Conservation (phyloP, 352 stramenopile genomes). For the Phytophthora palmivora region DNA sequence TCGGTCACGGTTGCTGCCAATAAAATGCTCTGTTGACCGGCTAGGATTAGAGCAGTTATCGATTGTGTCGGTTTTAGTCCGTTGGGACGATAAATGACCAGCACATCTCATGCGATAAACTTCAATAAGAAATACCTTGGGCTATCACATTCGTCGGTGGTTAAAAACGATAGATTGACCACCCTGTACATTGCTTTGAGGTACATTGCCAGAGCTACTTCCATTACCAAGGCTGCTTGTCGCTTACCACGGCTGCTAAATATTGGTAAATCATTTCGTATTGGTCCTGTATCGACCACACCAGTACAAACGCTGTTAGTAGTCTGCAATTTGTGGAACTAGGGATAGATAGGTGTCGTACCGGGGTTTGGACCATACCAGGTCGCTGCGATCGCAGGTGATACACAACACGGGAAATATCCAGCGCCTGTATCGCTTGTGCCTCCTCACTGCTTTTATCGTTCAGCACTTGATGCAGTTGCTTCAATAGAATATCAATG, state of each 20-base stretch:
- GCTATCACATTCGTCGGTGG: too few species aligned
- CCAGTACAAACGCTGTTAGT: not conserved
- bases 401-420: slow-evolving; percentile 68
- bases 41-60: not conserved
- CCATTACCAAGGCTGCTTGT: slow-evolving; percentile 61
- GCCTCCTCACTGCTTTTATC: slow-evolving; percentile 26
- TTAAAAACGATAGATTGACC: too few species aligned
- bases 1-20: not conserved
- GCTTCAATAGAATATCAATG: slow-evolving; percentile 79
- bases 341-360: slow-evolving; percentile 33
- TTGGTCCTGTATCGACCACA: slow-evolving; percentile 64
- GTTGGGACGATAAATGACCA: not conserved
- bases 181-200: slow-evolving; percentile 1
- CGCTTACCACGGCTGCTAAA: slow-evolving; percentile 68
- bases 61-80: not conserved
- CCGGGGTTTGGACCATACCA: slow-evolving; percentile 86
- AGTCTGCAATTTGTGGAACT: too few species aligned
- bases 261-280: slow-evolving; percentile 90
- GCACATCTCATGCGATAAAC: too few species aligned
- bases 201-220: not conserved
- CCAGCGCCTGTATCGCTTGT: slow-evolving; percentile 45
- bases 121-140: too few species aligned
- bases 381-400: slow-evolving; percentile 72
- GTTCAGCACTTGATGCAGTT: slow-evolving; percentile 44
- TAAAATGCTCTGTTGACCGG: not conserved